Evolutionary conservation across 352 stramenopile genomes (phyloP).

Genomic region (Phytophthora syringae): DNA sequence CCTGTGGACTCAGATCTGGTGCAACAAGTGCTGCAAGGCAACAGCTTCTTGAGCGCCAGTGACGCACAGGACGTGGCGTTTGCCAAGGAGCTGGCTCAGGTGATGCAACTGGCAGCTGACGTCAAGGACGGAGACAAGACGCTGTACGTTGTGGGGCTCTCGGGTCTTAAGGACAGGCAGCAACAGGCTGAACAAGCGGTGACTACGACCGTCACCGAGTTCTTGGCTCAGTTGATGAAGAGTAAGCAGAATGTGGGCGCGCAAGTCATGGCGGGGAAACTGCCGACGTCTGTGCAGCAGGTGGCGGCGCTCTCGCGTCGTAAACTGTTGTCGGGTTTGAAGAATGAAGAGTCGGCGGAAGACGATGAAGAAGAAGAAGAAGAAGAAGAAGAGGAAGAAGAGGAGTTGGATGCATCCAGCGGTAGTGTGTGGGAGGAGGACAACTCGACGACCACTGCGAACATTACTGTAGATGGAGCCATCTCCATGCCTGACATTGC

Average conservation of each 20-base stretch:
- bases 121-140: conserved; percentile 32
- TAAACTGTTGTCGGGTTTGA: conserved; percentile 24
- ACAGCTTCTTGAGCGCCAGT: conserved; percentile 34
- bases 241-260: conserved; percentile 30
- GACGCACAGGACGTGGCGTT: conserved; percentile 40
- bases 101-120: conserved; percentile 34
- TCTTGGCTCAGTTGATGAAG: conserved; percentile 50
- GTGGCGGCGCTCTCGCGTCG: conserved; percentile 36
- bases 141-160: conserved; percentile 49
- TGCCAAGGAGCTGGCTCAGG: conserved; percentile 38
- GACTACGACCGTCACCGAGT: conserved; percentile 35
- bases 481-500: conserved; percentile 69
- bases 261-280: conserved; percentile 45
- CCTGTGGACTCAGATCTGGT: conserved; percentile 19
- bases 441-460: conserved; percentile 30
- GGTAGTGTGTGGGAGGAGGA: conserved; percentile 28
- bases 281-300: conserved; percentile 25
- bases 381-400: conserved; percentile 20
- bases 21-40: conserved; percentile 29
- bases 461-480: conserved; percentile 33
- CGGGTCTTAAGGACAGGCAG: conserved; percentile 36
- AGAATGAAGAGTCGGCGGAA: conserved; percentile 14
- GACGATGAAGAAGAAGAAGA: conserved; percentile 23
- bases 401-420: conserved; percentile 28
- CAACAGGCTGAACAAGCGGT: conserved; percentile 30